A percentile compares a stretch with the other conserved stretches of the same genome.
These are phyloP conservation scores for Russula sp. DNA, from an alignment of 768 basidiomycete species.

Conservation along the genomic window DNA sequence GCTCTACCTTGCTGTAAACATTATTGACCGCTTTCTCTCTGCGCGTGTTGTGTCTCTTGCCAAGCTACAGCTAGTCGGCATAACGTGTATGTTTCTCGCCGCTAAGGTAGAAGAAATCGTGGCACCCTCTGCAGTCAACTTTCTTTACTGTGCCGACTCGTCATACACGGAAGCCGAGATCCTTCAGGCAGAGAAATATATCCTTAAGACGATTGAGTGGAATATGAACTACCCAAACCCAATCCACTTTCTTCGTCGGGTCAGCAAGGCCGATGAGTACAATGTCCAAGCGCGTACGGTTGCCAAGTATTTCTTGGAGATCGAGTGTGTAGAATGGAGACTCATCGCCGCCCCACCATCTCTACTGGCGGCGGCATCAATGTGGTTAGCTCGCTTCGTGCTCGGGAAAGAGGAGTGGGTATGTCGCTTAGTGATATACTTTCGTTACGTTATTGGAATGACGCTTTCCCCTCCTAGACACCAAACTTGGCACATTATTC, in stretches of 20 bases:
- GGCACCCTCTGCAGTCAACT: constrained; percentile 75
- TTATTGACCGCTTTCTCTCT: constrained; percentile 63
- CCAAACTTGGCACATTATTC: constrained; percentile 85
- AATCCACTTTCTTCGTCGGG: constrained; percentile 79
- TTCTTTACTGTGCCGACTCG: constrained; percentile 71
- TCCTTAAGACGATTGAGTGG: constrained; percentile 81
- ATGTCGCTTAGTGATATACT: constrained; percentile 25
- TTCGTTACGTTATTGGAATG: constrained; percentile 11
- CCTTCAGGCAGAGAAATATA: constrained; percentile 81
- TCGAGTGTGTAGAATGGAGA: constrained; percentile 73
- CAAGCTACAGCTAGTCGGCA: constrained; percentile 74
- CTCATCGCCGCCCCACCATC: constrained; percentile 71
- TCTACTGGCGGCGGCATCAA: constrained; percentile 70
- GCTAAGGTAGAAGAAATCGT: constrained; percentile 92
- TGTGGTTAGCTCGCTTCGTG: constrained; percentile 79
- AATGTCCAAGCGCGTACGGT: constrained; percentile 80
- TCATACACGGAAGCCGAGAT: constrained; percentile 75
- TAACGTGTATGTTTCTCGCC: constrained; percentile 80
- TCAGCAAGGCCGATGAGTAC: constrained; percentile 91
- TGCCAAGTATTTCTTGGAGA: constrained; percentile 88
- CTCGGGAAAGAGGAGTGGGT: constrained; percentile 87
- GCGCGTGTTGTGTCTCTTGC: constrained; percentile 50
- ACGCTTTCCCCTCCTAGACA: constrained; percentile 40
- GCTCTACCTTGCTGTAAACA: constrained; percentile 81
- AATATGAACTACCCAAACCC: constrained; percentile 83